Percentiles rank a stretch among this genome's conserved stretches.
These are phyloP conservation scores for Rhizopogon roseolus DNA, from an alignment of 768 basidiomycete species.

Conservation along the genomic window DNA sequence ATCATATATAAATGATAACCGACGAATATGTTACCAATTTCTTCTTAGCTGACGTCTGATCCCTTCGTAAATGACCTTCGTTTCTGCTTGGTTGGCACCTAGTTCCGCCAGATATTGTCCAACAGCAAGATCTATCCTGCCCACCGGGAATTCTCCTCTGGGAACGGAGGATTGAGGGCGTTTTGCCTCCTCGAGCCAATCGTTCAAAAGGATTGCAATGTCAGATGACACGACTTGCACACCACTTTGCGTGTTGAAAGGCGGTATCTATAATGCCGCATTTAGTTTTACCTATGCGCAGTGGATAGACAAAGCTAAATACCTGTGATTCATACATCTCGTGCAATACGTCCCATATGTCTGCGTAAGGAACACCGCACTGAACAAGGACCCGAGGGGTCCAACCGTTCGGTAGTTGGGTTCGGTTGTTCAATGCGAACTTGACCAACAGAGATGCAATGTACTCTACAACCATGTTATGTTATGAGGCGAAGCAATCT, in stretches of 20 bases:
- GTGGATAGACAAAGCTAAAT: slow-evolving; percentile 16
- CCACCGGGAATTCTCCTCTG: slow-evolving; percentile 70
- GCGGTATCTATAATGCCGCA: slow-evolving; percentile 52
- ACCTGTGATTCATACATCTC: slow-evolving; percentile 90
- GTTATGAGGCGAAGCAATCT: not conserved
- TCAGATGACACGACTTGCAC: slow-evolving; percentile 79
- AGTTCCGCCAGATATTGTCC: slow-evolving; percentile 73
- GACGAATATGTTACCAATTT: slow-evolving; percentile 49
- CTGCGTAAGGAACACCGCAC: slow-evolving; percentile 74
- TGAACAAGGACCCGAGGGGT: slow-evolving; percentile 72
- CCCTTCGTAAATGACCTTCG: slow-evolving; percentile 59
- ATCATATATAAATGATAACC: not conserved
- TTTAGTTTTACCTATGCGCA: slow-evolving; percentile 1
- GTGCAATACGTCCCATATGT: slow-evolving; percentile 82
- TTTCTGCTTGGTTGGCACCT: slow-evolving; percentile 56
- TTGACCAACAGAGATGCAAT: slow-evolving; percentile 71
- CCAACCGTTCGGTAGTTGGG: slow-evolving; percentile 72
- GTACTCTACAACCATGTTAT: slow-evolving; percentile 46
- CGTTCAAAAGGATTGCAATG: slow-evolving; percentile 72
- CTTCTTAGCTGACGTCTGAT: slow-evolving; percentile 67
- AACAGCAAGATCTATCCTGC: slow-evolving; percentile 66
- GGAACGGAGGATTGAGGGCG: slow-evolving; percentile 63
- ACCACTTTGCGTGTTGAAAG: slow-evolving; percentile 76
- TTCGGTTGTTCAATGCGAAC: slow-evolving; percentile 61
- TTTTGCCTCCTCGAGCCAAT: slow-evolving; percentile 78